Percentiles rank a stretch among this genome's conserved stretches.
Conservation (phyloP, 2,329 filamentous ascomycete species). For the Apiospora sp. region DNA sequence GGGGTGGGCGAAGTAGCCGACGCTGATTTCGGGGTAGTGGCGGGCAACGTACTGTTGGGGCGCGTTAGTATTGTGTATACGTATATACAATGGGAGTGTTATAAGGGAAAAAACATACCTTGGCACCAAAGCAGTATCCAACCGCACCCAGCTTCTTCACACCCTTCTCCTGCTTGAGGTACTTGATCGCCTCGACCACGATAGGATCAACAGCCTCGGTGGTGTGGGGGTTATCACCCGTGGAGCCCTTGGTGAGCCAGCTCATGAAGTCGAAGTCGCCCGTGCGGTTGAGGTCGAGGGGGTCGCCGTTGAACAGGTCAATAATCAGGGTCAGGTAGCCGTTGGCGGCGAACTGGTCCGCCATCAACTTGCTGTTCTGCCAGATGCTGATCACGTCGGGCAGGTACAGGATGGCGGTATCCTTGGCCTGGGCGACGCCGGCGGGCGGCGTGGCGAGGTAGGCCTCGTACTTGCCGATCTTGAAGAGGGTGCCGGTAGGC, state of each 20-base stretch:
- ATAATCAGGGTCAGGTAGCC: constrained; percentile 75
- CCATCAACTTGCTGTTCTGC: constrained; percentile 70
- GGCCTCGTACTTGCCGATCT: constrained; percentile 55
- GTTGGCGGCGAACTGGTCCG: constrained; percentile 77
- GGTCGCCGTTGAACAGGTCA: constrained; percentile 75
- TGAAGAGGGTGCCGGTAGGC: constrained; percentile 55
- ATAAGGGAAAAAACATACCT: too few relatives aligned
- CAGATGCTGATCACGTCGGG: constrained; percentile 62
- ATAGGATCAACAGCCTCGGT: constrained; percentile 54
- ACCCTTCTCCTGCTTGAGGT: constrained; percentile 63
- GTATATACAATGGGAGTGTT: too few relatives aligned
- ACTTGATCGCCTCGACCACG: constrained; percentile 60
- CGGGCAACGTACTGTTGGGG: constrained; percentile 70
- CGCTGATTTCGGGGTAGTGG: constrained; percentile 72
- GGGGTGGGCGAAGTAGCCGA: constrained; percentile 79
- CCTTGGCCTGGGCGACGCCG: constrained; percentile 45
- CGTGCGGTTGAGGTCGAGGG: constrained; percentile 61
- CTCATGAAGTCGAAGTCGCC: constrained; percentile 49
- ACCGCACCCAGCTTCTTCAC: constrained; percentile 68
- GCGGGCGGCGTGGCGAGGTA: constrained; percentile 59
- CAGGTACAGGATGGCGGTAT: constrained; percentile 54
- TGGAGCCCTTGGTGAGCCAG: constrained; percentile 54
- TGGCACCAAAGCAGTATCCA: constrained; percentile 81
- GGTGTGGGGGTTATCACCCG: constrained; percentile 59
- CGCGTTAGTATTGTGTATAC: constrained; percentile 15